Base-by-base conservation (phyloP, 495 filamentous ascomycete species). In the Aspergillus incahuasiensis region DNA sequence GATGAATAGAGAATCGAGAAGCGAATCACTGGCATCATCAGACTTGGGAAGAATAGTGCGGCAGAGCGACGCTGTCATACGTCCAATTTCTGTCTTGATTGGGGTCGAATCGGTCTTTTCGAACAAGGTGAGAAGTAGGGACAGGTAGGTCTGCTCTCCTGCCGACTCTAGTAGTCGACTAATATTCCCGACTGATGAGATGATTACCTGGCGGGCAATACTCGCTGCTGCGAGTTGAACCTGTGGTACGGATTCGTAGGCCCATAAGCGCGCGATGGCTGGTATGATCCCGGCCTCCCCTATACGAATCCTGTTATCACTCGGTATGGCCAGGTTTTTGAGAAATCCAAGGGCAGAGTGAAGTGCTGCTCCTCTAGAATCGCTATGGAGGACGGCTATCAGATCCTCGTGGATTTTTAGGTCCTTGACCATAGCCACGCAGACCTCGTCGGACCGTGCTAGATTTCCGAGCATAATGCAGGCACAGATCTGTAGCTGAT, bases 381-480 rank as follows among this genome's bases (percentile, higher is more conserved):
- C 67, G 4, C 67, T 68, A 7, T 69, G 67, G 12, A 90, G 70
- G 30, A 86, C 78, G 0, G 63, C 54, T 34, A 83, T 74, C 7
- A 92, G 65, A 1, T 79, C 72, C 8, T 70, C 64, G 51, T 87
- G 83, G 6, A 90, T 73, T 6, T 73, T 69, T 9, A 73, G 59
- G 2, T 77, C 66, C 13, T 71, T 70, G 5, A 88, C 80, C 51
- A 92, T 80, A 35, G 74, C 57, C 21, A 64, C 67, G 63, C 83
- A 87, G 12, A 82, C 69, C 44, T 76, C 79, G 60, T 91, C 87
- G 1, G 86, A 87, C 56, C 87, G 83, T 40, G 84, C 80, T n/a
- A 92, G 61, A 62, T 92, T 94, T 19, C 89, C 89, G 6, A 92
- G 79, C 55, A 87, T 79, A 16, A 92, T 72, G 63, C 88, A 92